Evolutionary conservation across 2,329 filamentous ascomycete genomes (phyloP).

Genomic region (Purpureocillium lavendulum): DNA sequence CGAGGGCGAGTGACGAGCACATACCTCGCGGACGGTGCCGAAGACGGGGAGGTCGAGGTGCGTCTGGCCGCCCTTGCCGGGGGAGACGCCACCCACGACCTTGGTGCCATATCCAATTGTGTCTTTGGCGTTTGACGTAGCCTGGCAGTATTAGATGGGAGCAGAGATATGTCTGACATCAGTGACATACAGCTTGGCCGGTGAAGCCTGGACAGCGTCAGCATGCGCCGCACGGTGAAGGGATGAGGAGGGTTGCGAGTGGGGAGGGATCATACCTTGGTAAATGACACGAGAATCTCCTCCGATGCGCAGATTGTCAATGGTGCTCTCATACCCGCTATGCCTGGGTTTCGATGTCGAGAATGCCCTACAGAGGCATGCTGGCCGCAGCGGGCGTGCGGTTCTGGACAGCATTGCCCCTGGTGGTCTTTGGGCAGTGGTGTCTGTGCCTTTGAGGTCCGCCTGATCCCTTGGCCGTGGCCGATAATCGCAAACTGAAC

Average conservation of each 20-base stretch:
- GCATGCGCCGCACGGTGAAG: not conserved
- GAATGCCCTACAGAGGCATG: too few species aligned
- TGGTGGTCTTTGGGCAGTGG: too few species aligned
- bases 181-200: constrained; percentile 23
- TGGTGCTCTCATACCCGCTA: constrained; percentile 16
- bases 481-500: too few species aligned
- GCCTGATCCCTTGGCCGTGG: too few species aligned
- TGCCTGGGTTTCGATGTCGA: not conserved
- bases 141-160: constrained; percentile 12
- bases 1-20: not conserved
- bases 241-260: too few species aligned
- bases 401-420: too few species aligned
- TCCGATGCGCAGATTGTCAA: constrained; percentile 18
- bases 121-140: constrained; percentile 27
- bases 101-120: constrained; percentile 29
- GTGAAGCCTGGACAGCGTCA: constrained; percentile 22
- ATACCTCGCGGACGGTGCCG: constrained; percentile 22
- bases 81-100: constrained; percentile 28
- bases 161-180: not conserved
- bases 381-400: too few species aligned
- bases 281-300: constrained; percentile 24
- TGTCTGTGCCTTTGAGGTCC: too few species aligned
- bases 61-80: constrained; percentile 21
- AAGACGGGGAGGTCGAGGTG: constrained; percentile 28
- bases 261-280: constrained; percentile 22